phyloP scores from a whole-genome alignment of 1,139 yeast genomes.

The Magnusiomyces fungicola region DNA sequence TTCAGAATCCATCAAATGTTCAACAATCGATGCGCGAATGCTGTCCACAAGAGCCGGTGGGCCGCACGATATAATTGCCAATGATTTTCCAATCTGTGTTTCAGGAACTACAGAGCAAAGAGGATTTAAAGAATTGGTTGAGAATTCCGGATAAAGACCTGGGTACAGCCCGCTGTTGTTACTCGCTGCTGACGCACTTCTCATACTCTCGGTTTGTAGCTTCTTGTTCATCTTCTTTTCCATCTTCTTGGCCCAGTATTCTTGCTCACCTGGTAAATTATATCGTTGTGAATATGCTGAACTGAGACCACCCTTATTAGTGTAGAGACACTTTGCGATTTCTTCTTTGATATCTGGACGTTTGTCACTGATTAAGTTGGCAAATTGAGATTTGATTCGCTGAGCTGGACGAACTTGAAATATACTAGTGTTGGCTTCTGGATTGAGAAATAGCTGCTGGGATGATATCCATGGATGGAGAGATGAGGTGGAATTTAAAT shows the following conservation, averaged over 20 bases:
- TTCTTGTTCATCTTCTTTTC: not conserved
- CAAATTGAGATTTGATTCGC: slow-evolving; percentile 8
- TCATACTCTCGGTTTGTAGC: not conserved
- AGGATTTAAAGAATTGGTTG: not conserved
- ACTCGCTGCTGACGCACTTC: not conserved
- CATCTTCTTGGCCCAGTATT: not conserved
- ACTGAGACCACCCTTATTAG: not conserved
- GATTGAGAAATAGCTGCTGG: no score
- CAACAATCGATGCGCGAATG: slow-evolving; percentile 24
- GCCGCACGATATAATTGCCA: slow-evolving; percentile 26
- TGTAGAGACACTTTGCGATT: slow-evolving; percentile 8
- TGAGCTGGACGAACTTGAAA: slow-evolving; percentile 10
- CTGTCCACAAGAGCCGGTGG: slow-evolving; percentile 25
- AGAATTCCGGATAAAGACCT: not conserved
- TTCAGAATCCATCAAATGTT: slow-evolving; percentile 21
- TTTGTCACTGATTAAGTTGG: slow-evolving; percentile 9
- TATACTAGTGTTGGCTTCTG: no score
- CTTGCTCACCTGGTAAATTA: not conserved
- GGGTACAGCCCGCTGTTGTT: not conserved
- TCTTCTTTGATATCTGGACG: slow-evolving; percentile 13
- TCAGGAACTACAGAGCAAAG: not conserved
- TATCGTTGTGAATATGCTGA: not conserved
- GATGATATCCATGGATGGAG: no score
- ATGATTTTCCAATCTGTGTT: not conserved
- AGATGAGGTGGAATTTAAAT: no score